Base-by-base conservation (phyloP, 2,329 filamentous ascomycete species). In the Raffaelea deltoideospora region DNA sequence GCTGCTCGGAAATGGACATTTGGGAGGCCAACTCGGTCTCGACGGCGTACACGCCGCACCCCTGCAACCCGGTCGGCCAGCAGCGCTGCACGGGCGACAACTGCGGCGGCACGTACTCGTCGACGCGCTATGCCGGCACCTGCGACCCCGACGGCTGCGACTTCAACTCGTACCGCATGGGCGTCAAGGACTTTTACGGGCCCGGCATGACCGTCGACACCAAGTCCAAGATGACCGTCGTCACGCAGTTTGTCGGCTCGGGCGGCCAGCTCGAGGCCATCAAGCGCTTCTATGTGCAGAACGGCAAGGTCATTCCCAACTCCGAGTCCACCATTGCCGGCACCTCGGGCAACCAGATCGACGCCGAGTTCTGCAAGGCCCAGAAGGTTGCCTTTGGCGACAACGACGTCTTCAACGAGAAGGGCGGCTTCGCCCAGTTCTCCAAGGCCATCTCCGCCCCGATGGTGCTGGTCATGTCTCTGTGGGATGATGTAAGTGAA, bases 101-200 rank as follows among this genome's bases (percentile, higher is more conserved):
- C 14, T 71, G 66, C 45, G 68, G 69, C 35, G 68, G 63, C 33
- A 59, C 61, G 15, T 67, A 62, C 48, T 60, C 55, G 6, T 47
- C 52, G 33, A 37, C 41, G 18, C 41, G 43, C 14, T 47, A 46
- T 31, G 56, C 51, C 13, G 72, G 72, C 40, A 55, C 66, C 31
- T 79, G 75, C 56, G 75, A 79, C 52, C 67, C 68, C 40, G 68
- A 73, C 43, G 75, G 75, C 18, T 79, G 75, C 48, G 74, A 77
- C 50, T 76, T 71, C 61, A 76, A 76, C 63, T 57, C 66, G 20
- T 79, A 68, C 66, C 72, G 73, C 47, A 63, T 72, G 59, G 74
- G 72, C 31, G 65, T 69, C 53, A 58, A 57, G 24, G 56, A 59
- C 52, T 79, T 77, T 60, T 79, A 69, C 40, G 45, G 45, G n/a